Evolutionary conservation across 23 red algal genomes (phyloP).

Genomic region (Cyanidium caldarium): DNA sequence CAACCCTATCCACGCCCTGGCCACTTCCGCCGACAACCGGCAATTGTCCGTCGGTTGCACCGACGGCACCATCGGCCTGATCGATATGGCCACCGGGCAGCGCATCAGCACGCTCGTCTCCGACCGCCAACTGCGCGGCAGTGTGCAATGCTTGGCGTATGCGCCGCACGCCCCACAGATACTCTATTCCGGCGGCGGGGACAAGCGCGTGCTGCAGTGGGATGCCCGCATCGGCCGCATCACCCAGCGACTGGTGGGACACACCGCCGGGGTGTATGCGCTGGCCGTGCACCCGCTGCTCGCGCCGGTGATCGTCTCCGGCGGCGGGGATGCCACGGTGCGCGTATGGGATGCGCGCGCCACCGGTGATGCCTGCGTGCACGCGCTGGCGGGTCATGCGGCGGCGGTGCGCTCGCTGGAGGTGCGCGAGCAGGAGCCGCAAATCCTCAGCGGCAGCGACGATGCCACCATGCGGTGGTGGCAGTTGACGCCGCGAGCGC

Average conservation of each 20-base stretch:
- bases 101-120: background rate
- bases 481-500: background rate
- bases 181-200: background rate
- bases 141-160: background rate
- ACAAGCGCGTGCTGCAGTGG: background rate
- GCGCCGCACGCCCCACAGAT: background rate
- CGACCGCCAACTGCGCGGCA: background rate
- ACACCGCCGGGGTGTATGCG: background rate
- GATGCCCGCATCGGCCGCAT: background rate
- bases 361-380: background rate
- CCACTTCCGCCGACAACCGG: background rate
- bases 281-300: background rate
- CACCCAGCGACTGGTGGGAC: background rate
- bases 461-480: background rate
- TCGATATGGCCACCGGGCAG: background rate
- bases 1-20: too few relatives aligned
- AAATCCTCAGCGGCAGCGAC: background rate
- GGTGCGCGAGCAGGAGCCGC: background rate
- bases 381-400: background rate
- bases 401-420: background rate
- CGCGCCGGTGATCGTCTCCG: background rate
- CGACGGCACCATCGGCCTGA: background rate
- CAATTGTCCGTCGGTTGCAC: background rate
- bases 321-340: background rate
- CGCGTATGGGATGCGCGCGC: slow-evolving; percentile 3